These are phyloP conservation scores for Hippophae gyantsensis DNA, from an alignment of 306 rosid species.

Conservation along the genomic window DNA sequence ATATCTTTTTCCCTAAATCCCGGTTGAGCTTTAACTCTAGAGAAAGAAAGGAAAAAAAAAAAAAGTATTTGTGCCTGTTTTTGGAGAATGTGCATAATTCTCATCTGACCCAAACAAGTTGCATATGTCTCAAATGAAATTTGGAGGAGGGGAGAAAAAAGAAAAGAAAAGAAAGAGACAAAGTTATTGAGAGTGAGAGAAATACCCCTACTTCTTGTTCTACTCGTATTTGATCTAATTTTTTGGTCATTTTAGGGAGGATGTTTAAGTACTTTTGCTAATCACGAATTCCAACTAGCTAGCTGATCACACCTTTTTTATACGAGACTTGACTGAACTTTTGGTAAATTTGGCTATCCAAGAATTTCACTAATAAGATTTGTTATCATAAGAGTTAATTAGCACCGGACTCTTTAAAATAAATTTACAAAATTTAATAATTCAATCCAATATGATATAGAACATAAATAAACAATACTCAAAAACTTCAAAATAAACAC, in stretches of 20 bases:
- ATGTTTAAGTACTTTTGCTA: constrained; percentile 18
- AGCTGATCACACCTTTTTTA: constrained; percentile 38
- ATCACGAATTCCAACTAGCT: constrained; percentile 21
- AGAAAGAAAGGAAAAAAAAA: constrained; percentile 12
- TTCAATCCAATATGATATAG: too few species aligned
- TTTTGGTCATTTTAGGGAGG: constrained; percentile 5
- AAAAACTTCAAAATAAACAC: too few species aligned
- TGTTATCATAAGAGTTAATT: too few species aligned
- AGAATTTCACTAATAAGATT: too few species aligned
- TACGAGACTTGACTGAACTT: constrained; percentile 51
- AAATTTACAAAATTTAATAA: too few species aligned
- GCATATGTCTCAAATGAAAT: constrained; percentile 1
- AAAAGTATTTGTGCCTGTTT: constrained; percentile 36
- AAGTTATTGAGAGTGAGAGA: not conserved
- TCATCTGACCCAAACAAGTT: constrained; percentile 28
- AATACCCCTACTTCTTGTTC: constrained; percentile 15
- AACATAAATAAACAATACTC: too few species aligned
- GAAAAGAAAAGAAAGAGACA: not conserved
- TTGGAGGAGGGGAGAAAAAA: not conserved
- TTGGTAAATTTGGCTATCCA: too few species aligned
- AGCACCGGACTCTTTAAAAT: too few species aligned
- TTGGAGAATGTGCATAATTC: constrained; percentile 62
- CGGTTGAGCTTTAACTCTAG: constrained; percentile 60
- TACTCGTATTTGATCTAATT: constrained; percentile 11
- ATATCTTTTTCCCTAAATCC: constrained; percentile 79